Conservation (phyloP, 306 rosid species). For the Cicer bijugum region DNA sequence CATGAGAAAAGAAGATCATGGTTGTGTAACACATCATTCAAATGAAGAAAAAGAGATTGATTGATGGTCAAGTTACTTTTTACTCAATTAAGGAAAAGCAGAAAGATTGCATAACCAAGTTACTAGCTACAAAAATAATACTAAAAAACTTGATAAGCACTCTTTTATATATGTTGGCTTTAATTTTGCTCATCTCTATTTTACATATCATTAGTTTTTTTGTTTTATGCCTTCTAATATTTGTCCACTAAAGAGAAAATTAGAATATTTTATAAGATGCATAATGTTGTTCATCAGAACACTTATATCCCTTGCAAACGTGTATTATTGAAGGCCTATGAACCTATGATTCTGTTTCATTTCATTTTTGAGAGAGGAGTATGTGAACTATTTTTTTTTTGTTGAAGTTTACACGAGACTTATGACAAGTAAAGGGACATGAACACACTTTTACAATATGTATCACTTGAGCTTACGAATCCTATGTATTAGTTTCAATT, state of each 20-base stretch:
- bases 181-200: neutral
- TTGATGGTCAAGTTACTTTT: slow-evolving; percentile 27
- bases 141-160: neutral
- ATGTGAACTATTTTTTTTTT: neutral
- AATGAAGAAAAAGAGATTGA: slow-evolving; percentile 40
- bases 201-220: neutral
- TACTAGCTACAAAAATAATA: neutral
- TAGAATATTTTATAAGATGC: neutral
- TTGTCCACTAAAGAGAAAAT: neutral
- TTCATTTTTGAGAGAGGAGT: slow-evolving; percentile 2
- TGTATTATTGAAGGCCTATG: neutral
- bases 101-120: neutral
- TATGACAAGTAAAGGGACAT: neutral
- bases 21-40: slow-evolving; percentile 30
- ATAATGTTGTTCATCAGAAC: neutral
- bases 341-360: neutral
- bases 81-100: slow-evolving; percentile 31
- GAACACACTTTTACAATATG: neutral
- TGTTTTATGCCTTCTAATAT: neutral
- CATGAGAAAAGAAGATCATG: slow-evolving; percentile 33
- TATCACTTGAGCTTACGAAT: neutral
- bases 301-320: slow-evolving; percentile 2
- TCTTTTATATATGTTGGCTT: slow-evolving; percentile 20
- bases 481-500: neutral
- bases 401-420: slow-evolving; percentile 29